These are phyloP conservation scores for Candida coquimbonensis DNA, from an alignment of 805 yeast genomes.

Conservation along the genomic window DNA sequence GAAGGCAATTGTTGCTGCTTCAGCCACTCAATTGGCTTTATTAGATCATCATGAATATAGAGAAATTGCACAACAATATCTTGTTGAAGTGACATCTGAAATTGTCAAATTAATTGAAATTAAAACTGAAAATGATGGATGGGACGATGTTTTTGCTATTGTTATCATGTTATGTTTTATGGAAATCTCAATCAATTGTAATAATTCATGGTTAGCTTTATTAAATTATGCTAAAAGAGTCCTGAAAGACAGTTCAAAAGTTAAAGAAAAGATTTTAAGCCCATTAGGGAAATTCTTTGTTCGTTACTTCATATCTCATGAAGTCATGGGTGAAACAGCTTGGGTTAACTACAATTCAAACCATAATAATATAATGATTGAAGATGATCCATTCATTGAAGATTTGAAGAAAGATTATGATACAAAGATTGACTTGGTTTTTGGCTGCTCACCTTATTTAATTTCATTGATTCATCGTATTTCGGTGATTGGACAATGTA, in stretches of 20 bases:
- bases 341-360: constrained; percentile 24
- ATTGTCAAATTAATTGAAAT: constrained; percentile 26
- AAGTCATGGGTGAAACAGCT: constrained; percentile 38
- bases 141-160: constrained; percentile 37
- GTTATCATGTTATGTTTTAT: constrained; percentile 33
- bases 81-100: constrained; percentile 24
- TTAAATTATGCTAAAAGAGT: constrained; percentile 32
- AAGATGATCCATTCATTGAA: constrained; percentile 26
- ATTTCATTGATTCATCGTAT: constrained; percentile 30
- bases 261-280: constrained; percentile 20
- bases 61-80: constrained; percentile 23
- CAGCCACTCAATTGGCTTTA: constrained; percentile 29
- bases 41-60: constrained; percentile 25
- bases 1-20: constrained; percentile 30
- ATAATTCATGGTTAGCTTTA: constrained; percentile 31
- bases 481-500: constrained; percentile 30
- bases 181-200: constrained; percentile 36
- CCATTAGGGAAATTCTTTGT: constrained; percentile 31
- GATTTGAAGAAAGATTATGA: constrained; percentile 28
- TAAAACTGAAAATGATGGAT: constrained; percentile 22
- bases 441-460: constrained; percentile 35
- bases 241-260: constrained; percentile 22
- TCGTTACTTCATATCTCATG: constrained; percentile 34
- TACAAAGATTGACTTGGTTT: constrained; percentile 30
- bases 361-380: constrained; percentile 13